Percentiles rank a stretch among this genome's conserved stretches.
Evolutionary conservation across 139 green algal genomes (phyloP).

Genomic region (Asterochloris sp.): DNA sequence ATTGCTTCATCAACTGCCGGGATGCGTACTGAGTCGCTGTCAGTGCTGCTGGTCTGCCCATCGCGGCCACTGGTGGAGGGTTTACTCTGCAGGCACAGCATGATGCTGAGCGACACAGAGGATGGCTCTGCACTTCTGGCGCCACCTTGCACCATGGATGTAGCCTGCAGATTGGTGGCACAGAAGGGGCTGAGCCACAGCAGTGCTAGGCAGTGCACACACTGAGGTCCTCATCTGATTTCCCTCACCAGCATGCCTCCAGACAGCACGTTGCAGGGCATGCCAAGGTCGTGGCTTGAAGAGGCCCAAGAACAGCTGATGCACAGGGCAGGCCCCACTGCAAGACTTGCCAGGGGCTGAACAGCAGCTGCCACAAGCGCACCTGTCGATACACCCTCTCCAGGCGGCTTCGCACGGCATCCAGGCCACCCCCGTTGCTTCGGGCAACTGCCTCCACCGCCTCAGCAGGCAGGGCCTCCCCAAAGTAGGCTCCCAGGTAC

Average conservation of each 20-base stretch:
- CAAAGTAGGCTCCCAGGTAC: conserved; percentile 79
- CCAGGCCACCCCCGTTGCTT: conserved; percentile 1
- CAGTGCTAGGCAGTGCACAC: too few relatives aligned
- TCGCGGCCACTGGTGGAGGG: too few relatives aligned
- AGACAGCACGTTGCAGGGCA: conserved; percentile 15
- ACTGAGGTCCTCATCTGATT: too few relatives aligned
- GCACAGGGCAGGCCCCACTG: background rate
- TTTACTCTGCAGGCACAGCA: too few relatives aligned
- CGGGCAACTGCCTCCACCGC: conserved; percentile 57
- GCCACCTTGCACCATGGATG: too few relatives aligned
- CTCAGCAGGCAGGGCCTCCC: conserved; percentile 51
- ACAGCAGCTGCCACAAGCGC: background rate
- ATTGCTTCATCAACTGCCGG: background rate
- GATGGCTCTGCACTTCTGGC: too few relatives aligned
- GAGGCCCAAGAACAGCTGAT: background rate
- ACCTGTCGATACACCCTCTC: conserved; percentile 32
- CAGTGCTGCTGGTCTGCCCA: too few relatives aligned
- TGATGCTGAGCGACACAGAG: too few relatives aligned
- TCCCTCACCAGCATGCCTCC: too few relatives aligned
- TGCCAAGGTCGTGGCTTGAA: background rate
- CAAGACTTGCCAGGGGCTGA: background rate
- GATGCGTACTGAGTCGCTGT: too few relatives aligned
- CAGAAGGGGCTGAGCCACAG: too few relatives aligned
- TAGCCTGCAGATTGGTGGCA: too few relatives aligned
- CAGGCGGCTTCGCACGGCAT: conserved; percentile 32